Evolutionary conservation across 345 rosid species (phyloP).

Genomic region (Barbarea vulgaris): DNA sequence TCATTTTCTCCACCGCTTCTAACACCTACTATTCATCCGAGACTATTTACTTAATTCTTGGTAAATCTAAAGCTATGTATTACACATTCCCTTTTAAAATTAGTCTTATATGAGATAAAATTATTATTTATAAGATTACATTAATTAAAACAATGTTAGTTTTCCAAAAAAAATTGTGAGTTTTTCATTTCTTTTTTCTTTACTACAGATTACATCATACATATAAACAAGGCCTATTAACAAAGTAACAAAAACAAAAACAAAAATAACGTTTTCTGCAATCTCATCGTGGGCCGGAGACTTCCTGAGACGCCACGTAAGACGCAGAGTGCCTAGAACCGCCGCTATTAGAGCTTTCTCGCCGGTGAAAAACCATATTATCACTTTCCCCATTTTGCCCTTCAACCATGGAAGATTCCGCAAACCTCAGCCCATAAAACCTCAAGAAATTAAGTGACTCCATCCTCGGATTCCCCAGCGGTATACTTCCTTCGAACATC

Average conservation of each 20-base stretch:
- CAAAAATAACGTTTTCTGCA: neutral
- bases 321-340: slow-evolving; percentile 49
- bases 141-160: no score
- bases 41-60: no score
- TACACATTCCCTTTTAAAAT: no score
- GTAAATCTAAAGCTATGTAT: no score
- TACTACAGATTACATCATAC: no score
- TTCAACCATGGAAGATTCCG: slow-evolving; percentile 69
- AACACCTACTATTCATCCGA: no score
- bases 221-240: slow-evolving; percentile 33
- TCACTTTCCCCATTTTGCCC: slow-evolving; percentile 45
- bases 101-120: no score
- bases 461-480: slow-evolving; percentile 62
- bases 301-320: slow-evolving; percentile 73
- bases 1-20: no score
- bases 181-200: no score
- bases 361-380: slow-evolving; percentile 41
- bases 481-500: slow-evolving; percentile 72
- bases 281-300: slow-evolving; percentile 81
- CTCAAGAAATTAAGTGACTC: slow-evolving; percentile 84
- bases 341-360: slow-evolving; percentile 43
- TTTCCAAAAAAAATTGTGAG: no score
- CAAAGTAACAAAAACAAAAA: slow-evolving; percentile 19
- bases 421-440: slow-evolving; percentile 75
- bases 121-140: no score